phyloP scores from a whole-genome alignment of 331 rosid genomes.

The Quercus phellos region DNA sequence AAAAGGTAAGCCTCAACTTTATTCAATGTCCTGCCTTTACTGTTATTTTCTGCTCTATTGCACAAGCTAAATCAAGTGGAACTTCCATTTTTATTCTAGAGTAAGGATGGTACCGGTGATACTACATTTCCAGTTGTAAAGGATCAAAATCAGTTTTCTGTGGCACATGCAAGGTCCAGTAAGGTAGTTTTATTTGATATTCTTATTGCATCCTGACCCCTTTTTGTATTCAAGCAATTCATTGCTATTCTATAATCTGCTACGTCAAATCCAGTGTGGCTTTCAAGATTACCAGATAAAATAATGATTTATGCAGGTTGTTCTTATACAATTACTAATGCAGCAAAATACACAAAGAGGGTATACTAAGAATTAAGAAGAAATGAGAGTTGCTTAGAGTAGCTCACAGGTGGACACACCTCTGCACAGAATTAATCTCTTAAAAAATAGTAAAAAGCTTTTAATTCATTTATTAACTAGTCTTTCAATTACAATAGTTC shows the following conservation, averaged over 20 bases:
- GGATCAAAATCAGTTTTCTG: constrained; percentile 89
- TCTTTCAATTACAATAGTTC: too few species aligned
- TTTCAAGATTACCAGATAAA: neutral
- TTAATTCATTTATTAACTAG: too few species aligned
- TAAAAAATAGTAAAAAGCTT: too few species aligned
- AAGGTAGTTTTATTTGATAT: constrained; percentile 43
- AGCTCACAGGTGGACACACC: too few species aligned
- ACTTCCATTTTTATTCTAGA: constrained; percentile 36
- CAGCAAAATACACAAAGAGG: too few species aligned
- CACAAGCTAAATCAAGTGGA: neutral
- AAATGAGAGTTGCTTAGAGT: too few species aligned
- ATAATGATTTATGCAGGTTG: neutral
- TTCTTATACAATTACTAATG: neutral
- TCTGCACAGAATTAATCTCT: too few species aligned
- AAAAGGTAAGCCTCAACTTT: constrained; percentile 66
- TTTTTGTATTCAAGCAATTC: neutral
- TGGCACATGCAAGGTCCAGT: constrained; percentile 86
- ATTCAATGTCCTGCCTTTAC: constrained; percentile 7
- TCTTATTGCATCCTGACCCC: neutral
- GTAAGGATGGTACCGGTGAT: constrained; percentile 86
- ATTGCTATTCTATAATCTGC: neutral
- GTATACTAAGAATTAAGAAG: too few species aligned
- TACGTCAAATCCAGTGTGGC: neutral
- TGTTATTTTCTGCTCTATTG: constrained; percentile 1
- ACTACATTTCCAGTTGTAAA: constrained; percentile 77